These are phyloP conservation scores for Clarireedia homoeocarpa DNA, from an alignment of 2,329 filamentous ascomycete species.

Conservation along the genomic window DNA sequence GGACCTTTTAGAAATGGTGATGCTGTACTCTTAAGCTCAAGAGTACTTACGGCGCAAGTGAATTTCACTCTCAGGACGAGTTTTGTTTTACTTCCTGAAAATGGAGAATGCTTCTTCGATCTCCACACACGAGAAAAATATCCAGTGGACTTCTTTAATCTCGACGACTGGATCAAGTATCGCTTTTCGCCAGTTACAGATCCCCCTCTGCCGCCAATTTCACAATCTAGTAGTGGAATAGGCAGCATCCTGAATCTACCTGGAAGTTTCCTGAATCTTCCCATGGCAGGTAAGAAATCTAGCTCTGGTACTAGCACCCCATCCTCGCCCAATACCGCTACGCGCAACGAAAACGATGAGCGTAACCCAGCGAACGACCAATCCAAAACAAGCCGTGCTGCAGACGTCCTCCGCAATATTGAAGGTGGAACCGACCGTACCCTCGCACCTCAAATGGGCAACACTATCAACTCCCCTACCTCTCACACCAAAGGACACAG, in stretches of 20 bases:
- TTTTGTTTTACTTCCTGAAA: conserved; percentile 76
- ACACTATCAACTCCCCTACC: neutral
- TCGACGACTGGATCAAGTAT: conserved; percentile 71
- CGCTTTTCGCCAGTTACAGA: conserved; percentile 69
- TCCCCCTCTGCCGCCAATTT: conserved; percentile 50
- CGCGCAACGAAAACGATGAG: conserved; percentile 22
- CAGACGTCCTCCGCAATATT: conserved; percentile 18
- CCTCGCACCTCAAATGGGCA: conserved; percentile 25
- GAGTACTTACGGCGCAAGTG: conserved; percentile 83
- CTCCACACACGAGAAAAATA: conserved; percentile 67
- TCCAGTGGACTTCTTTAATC: conserved; percentile 74
- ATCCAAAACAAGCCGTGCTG: conserved; percentile 22
- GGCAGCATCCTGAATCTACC: conserved; percentile 33
- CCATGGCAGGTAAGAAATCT: conserved; percentile 24
- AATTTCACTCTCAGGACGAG: conserved; percentile 88
- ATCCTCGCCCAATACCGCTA: conserved; percentile 12
- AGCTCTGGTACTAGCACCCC: neutral
- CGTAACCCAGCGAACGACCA: conserved; percentile 10
- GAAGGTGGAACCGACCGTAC: conserved; percentile 25
- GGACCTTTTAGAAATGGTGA: conserved; percentile 89
- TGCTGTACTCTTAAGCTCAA: conserved; percentile 80
- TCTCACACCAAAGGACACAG: conserved; percentile 13
- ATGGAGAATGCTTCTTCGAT: conserved; percentile 82
- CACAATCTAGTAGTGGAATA: conserved; percentile 26
- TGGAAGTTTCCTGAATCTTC: conserved; percentile 26